These are phyloP conservation scores for Fomitopsis betulina DNA, from an alignment of 1,284 basidiomycete species.

Conservation along the genomic window DNA sequence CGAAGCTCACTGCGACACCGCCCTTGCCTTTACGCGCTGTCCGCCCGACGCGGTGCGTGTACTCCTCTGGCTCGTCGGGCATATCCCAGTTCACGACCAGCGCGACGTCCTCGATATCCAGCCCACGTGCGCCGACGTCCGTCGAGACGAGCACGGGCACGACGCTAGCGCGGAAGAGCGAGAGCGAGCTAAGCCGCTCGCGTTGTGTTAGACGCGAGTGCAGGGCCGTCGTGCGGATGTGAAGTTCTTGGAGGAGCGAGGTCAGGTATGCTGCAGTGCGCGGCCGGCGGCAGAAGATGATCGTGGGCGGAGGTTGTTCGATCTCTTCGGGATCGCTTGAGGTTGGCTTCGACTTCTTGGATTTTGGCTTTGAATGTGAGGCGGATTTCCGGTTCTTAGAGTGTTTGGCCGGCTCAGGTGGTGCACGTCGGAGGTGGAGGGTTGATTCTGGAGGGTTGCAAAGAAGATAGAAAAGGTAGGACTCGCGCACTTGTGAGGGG, in stretches of 20 bases:
- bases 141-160: slow-evolving; percentile 93
- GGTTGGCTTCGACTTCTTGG: slow-evolving; percentile 16
- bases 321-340: slow-evolving; percentile 42
- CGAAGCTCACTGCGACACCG: slow-evolving; percentile 90
- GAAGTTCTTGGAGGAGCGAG: slow-evolving; percentile 71
- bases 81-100: slow-evolving; percentile 98
- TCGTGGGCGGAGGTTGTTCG: slow-evolving; percentile 82
- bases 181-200: slow-evolving; percentile 80
- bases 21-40: slow-evolving; percentile 92
- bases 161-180: slow-evolving; percentile 83
- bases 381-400: slow-evolving; percentile 26
- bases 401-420: slow-evolving; percentile 43
- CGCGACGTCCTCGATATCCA: slow-evolving; percentile 94
- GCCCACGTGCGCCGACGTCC: slow-evolving; percentile 90
- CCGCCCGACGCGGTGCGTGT: slow-evolving; percentile 80
- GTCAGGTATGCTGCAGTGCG: slow-evolving; percentile 91
- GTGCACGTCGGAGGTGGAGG: slow-evolving; percentile 55
- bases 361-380: neutral
- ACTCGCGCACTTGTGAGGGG: slow-evolving; percentile 92
- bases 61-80: slow-evolving; percentile 72
- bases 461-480: slow-evolving; percentile 89
- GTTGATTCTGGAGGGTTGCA: slow-evolving; percentile 84
- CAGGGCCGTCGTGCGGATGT: slow-evolving; percentile 83
- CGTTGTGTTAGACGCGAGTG: slow-evolving; percentile 93
- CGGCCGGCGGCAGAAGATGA: slow-evolving; percentile 90